phyloP scores from a whole-genome alignment of 257 asterid genomes.

The Anisodus acutangulus region DNA sequence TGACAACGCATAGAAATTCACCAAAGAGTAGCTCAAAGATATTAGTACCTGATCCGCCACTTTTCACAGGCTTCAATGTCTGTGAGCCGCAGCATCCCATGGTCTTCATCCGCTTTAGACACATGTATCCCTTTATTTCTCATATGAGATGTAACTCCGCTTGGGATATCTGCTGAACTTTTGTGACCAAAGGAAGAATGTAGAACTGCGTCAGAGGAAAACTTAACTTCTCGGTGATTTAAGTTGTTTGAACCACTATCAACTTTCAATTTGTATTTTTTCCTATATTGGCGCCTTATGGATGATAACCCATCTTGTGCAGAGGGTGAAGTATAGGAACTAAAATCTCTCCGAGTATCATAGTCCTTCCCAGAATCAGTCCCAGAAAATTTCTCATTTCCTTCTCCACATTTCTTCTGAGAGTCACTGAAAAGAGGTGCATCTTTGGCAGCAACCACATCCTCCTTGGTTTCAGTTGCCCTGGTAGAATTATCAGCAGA shows the following conservation, averaged over 20 bases:
- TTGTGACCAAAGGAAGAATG: slow-evolving; percentile 32
- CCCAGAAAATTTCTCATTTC: slow-evolving; percentile 34
- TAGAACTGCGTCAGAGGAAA: slow-evolving; percentile 34
- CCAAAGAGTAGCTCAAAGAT: background rate
- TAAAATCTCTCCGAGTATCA: slow-evolving; percentile 42
- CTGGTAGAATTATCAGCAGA: slow-evolving; percentile 32
- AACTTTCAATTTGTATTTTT: slow-evolving; percentile 74
- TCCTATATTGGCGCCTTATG: slow-evolving; percentile 68
- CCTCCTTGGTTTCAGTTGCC: slow-evolving; percentile 43
- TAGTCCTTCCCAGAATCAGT: slow-evolving; percentile 41
- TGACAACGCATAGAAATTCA: slow-evolving; percentile 18
- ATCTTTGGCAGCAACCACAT: slow-evolving; percentile 32
- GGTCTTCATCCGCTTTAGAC: slow-evolving; percentile 43
- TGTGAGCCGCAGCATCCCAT: slow-evolving; percentile 42
- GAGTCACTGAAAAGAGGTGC: slow-evolving; percentile 23
- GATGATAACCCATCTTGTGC: slow-evolving; percentile 69
- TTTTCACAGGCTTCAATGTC: slow-evolving; percentile 66
- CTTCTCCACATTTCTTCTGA: slow-evolving; percentile 33
- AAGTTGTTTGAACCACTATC: slow-evolving; percentile 45
- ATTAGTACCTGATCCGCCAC: slow-evolving; percentile 80
- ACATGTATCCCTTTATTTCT: slow-evolving; percentile 10
- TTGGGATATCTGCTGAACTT: slow-evolving; percentile 35
- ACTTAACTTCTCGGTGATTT: slow-evolving; percentile 37
- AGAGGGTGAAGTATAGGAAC: slow-evolving; percentile 43
- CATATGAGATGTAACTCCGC: slow-evolving; percentile 24